Base-by-base conservation (phyloP, 169 alveolate species). In the Plasmodium yoelii region DNA sequence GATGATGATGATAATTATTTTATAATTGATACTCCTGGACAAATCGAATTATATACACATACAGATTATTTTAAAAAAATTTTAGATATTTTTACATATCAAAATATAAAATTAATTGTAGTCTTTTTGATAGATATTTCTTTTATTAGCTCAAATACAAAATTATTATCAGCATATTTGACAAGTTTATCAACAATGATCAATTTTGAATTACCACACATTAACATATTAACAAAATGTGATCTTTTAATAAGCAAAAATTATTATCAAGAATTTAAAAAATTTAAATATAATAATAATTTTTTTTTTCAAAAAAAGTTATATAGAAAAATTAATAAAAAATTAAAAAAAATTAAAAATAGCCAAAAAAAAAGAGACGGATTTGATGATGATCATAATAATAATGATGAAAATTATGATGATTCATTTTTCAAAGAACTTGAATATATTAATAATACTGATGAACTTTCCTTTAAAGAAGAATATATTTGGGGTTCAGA, bases 1-100 rank as follows among this genome's bases (percentile, higher is more conserved):
- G 96, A 97, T 59, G 98, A 98, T 13, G 99, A 97, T 82, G 99
- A 98, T 90, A 95, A 96, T 60, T 98, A 97, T 80, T 94, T 97
- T 49, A 88, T 98, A 28, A 96, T 98, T 91, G 99, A 98, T 86
- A 97, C 99, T 49, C 99, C 99, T 1, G 99, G 99, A 46, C 98
- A 98, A 92, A 97, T 98, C 19, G 99, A 98, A 92, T 92, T 98
- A 73, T 98, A 97, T 92, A 95, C 98, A 22, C 99, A 98, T 93
- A 93, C 98, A 77, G 98, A 97, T 73, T 94, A 98, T 55, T 97
- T 98, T 97, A 94, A 95, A 65, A 94, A 96, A 56, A 92, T 98
- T 57, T 92, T 95, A 57, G 93, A 95, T 70, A 90, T 96, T 42
- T 88, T 98, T 3, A 87, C 93, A 60, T 91, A 96, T 47, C 92